Percentiles rank a stretch among this genome's conserved stretches.
phyloP scores from a whole-genome alignment of 768 basidiomycete species.

The Psilocybe sp. region DNA sequence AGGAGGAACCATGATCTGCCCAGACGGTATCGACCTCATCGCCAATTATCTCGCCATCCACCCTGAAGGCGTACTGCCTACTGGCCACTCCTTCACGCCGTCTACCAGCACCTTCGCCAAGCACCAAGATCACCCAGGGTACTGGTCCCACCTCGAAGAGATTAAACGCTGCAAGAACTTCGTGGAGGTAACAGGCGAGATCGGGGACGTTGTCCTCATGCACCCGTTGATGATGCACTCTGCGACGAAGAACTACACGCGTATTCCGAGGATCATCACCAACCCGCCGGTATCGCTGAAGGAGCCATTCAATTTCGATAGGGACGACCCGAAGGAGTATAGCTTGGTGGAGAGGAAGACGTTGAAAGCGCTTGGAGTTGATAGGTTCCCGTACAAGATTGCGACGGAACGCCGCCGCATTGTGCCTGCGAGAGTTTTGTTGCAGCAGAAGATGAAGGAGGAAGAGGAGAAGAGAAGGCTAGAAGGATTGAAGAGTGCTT shows the following conservation, averaged over 20 bases:
- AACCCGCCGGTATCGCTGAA: conserved; percentile 60
- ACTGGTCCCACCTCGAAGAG: conserved; percentile 43
- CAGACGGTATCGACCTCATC: conserved; percentile 50
- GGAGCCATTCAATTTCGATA: conserved; percentile 51
- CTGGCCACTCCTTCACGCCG: conserved; percentile 43
- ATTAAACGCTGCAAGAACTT: conserved; percentile 40
- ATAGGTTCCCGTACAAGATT: conserved; percentile 41
- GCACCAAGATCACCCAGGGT: conserved; percentile 36
- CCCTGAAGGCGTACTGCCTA: conserved; percentile 50
- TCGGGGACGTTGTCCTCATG: conserved; percentile 63
- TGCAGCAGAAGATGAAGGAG: conserved; percentile 47
- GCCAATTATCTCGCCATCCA: conserved; percentile 49
- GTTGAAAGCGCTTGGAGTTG: conserved; percentile 47
- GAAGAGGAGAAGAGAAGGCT: conserved; percentile 48
- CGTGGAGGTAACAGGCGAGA: conserved; percentile 55
- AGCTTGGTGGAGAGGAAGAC: conserved; percentile 62
- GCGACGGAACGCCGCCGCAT: conserved; percentile 45
- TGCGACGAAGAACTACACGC: conserved; percentile 56
- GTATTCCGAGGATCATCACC: conserved; percentile 58
- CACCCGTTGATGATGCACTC: conserved; percentile 67
- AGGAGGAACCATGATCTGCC: conserved; percentile 59
- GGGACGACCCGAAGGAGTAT: conserved; percentile 42
- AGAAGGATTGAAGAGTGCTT: conserved; percentile 10
- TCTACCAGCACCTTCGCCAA: conserved; percentile 35
- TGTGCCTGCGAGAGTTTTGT: conserved; percentile 41